Base-by-base conservation (phyloP, 179 eudicot species). In the Beta corolliflora region DNA sequence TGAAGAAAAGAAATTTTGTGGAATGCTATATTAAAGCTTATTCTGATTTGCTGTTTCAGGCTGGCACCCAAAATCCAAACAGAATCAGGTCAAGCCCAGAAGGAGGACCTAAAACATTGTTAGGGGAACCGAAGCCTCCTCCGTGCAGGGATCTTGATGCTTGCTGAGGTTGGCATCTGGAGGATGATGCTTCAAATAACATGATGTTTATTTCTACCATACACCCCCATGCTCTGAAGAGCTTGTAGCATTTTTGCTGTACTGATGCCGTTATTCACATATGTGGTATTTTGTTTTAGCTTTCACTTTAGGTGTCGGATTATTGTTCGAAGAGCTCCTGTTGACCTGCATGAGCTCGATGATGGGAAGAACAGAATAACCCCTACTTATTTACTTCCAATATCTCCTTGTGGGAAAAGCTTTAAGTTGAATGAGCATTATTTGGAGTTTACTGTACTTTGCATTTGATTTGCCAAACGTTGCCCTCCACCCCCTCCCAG, bases 91-190 rank as follows among this genome's bases (percentile, higher is more conserved):
- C 82, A 61, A 97, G 95, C 5, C 99, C 99, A 6, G 97, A 92
- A 85, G 99, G 97, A 31, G 98, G 99, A 79, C 91, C 87, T 79
- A 90, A 92, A n/a, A 93, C 99, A 44, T 88, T 96, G 91, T 80
- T 96, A 77, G 81, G 97, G 41, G 97, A 96, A 77, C 99, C 99
- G 21, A 90, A 83, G 91, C 89, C 99, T 36, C 99, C 99, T 61
- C 95, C 94, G 63, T 96, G 95, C 85, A 89, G 98, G 76, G 97
- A 96, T 85, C 92, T 96, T 77, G 97, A 96, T 83, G 98, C 99
- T 46, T 94, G 98, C 91, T 96, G 71, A 82, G 61, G 16, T 60
- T 48, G 58, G 73, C 55, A 41, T 70, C 55, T 13, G 50, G 61
- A 56, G 12, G 45, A 72, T 19, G 74, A 73, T 36, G 29, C 44